phyloP scores from a whole-genome alignment of 441 rosid genomes.

The Populus tomentosa region DNA sequence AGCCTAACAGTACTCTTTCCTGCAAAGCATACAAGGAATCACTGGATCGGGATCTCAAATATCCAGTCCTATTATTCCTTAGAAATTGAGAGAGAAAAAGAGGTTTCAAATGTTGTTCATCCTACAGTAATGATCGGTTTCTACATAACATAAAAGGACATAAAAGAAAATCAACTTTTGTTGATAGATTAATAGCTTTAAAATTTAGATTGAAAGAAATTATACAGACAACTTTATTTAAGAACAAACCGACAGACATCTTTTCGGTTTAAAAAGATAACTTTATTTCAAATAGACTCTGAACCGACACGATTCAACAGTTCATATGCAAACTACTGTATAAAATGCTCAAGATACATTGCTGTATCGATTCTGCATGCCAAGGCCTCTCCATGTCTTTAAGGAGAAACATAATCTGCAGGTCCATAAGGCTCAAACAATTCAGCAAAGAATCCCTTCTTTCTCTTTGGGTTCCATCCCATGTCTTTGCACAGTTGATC shows the following conservation, averaged over 20 bases:
- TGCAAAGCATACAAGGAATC: background rate
- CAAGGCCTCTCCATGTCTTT: background rate
- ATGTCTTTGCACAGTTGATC: conserved; percentile 54
- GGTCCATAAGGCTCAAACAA: conserved; percentile 51
- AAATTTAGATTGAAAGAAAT: background rate
- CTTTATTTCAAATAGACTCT: background rate
- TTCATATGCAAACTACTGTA: background rate
- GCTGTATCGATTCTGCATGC: background rate
- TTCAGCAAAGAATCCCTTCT: conserved; percentile 42
- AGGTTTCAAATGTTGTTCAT: background rate
- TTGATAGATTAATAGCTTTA: background rate
- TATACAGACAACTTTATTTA: too few relatives aligned
- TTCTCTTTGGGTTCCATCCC: conserved; percentile 53
- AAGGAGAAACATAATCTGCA: conserved; percentile 11
- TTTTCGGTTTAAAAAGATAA: background rate
- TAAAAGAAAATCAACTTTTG: background rate
- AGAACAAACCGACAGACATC: background rate
- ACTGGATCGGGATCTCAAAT: background rate
- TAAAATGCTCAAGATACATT: background rate
- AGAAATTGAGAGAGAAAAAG: background rate
- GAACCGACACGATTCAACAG: background rate
- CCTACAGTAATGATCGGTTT: background rate
- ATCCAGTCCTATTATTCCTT: background rate
- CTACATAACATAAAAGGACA: background rate
- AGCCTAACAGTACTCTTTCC: background rate